Percentiles rank a stretch among this genome's conserved stretches.
These are phyloP conservation scores for Microdochium nivale DNA, from an alignment of 2,329 filamentous ascomycete species.

Conservation along the genomic window DNA sequence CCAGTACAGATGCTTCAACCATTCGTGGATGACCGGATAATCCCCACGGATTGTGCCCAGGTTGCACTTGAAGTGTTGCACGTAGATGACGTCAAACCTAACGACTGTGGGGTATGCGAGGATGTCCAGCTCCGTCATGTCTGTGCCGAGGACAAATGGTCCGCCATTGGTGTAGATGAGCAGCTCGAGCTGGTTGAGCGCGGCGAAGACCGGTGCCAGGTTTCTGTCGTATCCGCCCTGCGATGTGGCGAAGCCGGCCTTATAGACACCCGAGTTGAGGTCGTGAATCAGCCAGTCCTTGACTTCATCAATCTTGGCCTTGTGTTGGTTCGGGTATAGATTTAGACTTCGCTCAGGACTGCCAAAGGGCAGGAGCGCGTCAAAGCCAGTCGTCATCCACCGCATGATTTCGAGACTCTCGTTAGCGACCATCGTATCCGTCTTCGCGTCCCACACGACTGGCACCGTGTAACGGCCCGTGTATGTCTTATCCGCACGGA, in stretches of 20 bases:
- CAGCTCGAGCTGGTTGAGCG: conserved; percentile 50
- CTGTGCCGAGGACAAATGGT: conserved; percentile 45
- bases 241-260: conserved; percentile 46
- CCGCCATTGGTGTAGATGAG: conserved; percentile 22
- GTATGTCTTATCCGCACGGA: conserved; percentile 50
- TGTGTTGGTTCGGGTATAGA: conserved; percentile 43
- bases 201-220: conserved; percentile 45
- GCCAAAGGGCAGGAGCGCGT: conserved; percentile 33
- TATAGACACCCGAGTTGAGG: conserved; percentile 53
- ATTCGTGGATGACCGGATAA: conserved; percentile 52
- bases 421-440: conserved; percentile 48
- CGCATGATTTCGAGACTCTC: conserved; percentile 50
- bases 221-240: conserved; percentile 48
- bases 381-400: conserved; percentile 48
- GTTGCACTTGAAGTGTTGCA: conserved; percentile 61
- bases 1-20: conserved; percentile 52
- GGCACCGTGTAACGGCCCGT: conserved; percentile 54
- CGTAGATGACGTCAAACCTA: conserved; percentile 53
- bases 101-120: conserved; percentile 47
- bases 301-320: conserved; percentile 40
- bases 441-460: conserved; percentile 52
- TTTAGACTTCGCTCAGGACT: conserved; percentile 27
- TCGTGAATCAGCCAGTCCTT: conserved; percentile 44
- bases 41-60: conserved; percentile 50
- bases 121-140: conserved; percentile 52